These are phyloP conservation scores for Chalciporus piperatoides DNA, from an alignment of 1,284 basidiomycete species.

Conservation along the genomic window DNA sequence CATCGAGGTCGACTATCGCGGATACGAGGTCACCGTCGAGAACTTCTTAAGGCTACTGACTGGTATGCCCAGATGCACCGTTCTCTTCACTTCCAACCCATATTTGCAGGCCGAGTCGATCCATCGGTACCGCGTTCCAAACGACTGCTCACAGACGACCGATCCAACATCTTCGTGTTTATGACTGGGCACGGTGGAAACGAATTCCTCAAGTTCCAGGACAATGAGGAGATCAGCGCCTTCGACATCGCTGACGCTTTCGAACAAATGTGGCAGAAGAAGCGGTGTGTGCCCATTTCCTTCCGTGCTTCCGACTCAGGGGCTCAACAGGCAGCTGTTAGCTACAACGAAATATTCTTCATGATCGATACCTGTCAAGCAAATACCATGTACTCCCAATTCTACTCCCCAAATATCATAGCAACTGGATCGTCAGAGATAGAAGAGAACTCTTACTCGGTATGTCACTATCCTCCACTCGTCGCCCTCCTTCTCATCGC, in stretches of 20 bases:
- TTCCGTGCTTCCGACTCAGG: neutral
- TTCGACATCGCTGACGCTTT: conserved; percentile 96
- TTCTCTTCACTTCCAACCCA: neutral
- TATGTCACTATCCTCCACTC: conserved; percentile 37
- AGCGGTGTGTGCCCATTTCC: conserved; percentile 50
- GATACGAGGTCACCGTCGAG: conserved; percentile 97
- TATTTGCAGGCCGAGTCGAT: conserved; percentile 60
- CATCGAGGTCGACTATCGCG: conserved; percentile 97
- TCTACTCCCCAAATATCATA: conserved; percentile 95
- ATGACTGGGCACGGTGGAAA: conserved; percentile 98
- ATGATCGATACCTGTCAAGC: conserved; percentile 99
- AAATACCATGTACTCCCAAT: conserved; percentile 91
- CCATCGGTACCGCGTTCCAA: conserved; percentile 85
- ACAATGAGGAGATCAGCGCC: conserved; percentile 96
- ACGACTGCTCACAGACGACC: conserved; percentile 84
- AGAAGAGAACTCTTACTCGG: conserved; percentile 94
- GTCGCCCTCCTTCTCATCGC: conserved; percentile 12
- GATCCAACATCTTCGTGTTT: conserved; percentile 96
- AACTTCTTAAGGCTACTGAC: conserved; percentile 91
- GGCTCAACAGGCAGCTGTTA: conserved; percentile 29
- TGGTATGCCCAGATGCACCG: conserved; percentile 44
- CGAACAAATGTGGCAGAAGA: conserved; percentile 98
- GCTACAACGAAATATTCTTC: conserved; percentile 96
- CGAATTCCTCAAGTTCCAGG: conserved; percentile 99
- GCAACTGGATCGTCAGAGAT: conserved; percentile 88